phyloP scores from a whole-genome alignment of 2,329 filamentous ascomycete genomes.

The Polytolypa hystricis region DNA sequence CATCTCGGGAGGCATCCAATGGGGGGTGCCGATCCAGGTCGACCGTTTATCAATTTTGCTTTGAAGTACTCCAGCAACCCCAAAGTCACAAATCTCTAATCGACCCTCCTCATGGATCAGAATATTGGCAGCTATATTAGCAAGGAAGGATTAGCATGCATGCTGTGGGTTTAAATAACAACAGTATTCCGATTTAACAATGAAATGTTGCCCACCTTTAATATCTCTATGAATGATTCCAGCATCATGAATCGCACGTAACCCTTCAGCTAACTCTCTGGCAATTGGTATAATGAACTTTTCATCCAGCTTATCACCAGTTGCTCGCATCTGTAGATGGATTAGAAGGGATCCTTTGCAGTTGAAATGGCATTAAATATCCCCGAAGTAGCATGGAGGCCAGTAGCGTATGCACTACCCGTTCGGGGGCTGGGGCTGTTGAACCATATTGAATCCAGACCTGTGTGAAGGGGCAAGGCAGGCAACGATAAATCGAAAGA shows the following conservation, averaged over 20 bases:
- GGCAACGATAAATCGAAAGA: no score
- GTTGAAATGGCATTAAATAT: background rate
- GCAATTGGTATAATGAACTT: constrained; percentile 54
- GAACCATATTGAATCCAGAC: no score
- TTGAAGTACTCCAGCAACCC: constrained; percentile 52
- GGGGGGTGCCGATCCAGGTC: constrained; percentile 55
- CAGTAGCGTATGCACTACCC: no score
- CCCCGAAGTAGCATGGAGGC: background rate
- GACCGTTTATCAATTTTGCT: constrained; percentile 49
- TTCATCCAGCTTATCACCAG: constrained; percentile 43
- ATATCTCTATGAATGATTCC: constrained; percentile 56
- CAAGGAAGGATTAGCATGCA: no score
- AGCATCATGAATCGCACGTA: constrained; percentile 54
- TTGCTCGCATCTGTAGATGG: constrained; percentile 42
- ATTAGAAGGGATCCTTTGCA: no score
- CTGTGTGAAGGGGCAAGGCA: no score
- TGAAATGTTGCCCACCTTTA: constrained; percentile 41
- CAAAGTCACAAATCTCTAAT: constrained; percentile 55
- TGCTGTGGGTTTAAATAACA: background rate
- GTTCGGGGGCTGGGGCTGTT: no score
- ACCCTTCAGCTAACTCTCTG: constrained; percentile 49
- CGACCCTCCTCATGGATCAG: constrained; percentile 53
- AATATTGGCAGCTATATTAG: constrained; percentile 45
- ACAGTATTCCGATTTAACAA: background rate
- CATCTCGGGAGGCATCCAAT: constrained; percentile 57